These are phyloP conservation scores for Noccaea caerulescens DNA, from an alignment of 345 rosid species.

Conservation along the genomic window DNA sequence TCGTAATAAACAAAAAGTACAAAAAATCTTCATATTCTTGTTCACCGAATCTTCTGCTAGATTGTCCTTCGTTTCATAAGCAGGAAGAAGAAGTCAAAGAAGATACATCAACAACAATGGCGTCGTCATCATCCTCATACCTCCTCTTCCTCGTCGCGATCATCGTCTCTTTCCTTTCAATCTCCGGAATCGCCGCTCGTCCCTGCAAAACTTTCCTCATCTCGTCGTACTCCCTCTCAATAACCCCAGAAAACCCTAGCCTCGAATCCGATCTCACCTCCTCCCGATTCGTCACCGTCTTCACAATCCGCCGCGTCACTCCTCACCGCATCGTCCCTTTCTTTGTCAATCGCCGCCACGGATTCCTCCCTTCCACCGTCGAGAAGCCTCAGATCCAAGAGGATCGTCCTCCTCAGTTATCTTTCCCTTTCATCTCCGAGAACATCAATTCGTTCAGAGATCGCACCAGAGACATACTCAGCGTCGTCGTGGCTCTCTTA, in stretches of 20 bases:
- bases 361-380: slow-evolving; percentile 41
- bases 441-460: slow-evolving; percentile 68
- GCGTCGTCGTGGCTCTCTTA: slow-evolving; percentile 81
- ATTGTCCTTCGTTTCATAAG: slow-evolving; percentile 8
- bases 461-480: slow-evolving; percentile 81
- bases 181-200: slow-evolving; percentile 46
- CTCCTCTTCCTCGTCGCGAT: slow-evolving; percentile 42
- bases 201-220: slow-evolving; percentile 63
- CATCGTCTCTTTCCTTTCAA: slow-evolving; percentile 42
- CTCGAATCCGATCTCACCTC: slow-evolving; percentile 49
- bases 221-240: slow-evolving; percentile 72
- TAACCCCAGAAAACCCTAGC: slow-evolving; percentile 58
- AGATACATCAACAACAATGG: slow-evolving; percentile 37
- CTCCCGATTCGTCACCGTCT: slow-evolving; percentile 59
- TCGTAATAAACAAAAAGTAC: neutral
- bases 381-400: slow-evolving; percentile 32
- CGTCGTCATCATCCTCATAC: slow-evolving; percentile 35
- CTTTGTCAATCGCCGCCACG: slow-evolving; percentile 35
- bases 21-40: neutral
- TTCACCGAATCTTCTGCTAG: slow-evolving; percentile 14
- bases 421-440: slow-evolving; percentile 46
- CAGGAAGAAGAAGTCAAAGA: slow-evolving; percentile 25
- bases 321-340: slow-evolving; percentile 30
- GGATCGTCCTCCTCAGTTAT: slow-evolving; percentile 28
- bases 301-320: slow-evolving; percentile 59